A percentile compares a stretch with the other conserved stretches of the same genome.
These are phyloP conservation scores for Anthostomella pinea DNA, from an alignment of 2,329 filamentous ascomycete genomes.

Conservation along the genomic window DNA sequence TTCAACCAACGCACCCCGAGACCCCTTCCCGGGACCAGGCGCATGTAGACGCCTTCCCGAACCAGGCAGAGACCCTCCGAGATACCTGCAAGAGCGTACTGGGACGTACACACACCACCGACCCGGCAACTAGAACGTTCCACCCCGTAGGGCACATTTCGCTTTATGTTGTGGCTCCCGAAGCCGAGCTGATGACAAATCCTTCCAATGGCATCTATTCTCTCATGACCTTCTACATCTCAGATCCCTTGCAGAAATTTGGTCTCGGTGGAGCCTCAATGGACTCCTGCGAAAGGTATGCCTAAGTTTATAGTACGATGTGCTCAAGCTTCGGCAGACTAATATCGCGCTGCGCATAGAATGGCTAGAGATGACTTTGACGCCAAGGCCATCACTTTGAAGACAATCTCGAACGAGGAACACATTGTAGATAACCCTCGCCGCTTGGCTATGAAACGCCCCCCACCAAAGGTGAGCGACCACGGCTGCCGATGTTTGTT, in stretches of 20 bases:
- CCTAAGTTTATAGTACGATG: background rate
- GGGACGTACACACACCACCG: slow-evolving; percentile 16
- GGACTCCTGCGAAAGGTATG: slow-evolving; percentile 18
- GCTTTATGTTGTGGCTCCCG: slow-evolving; percentile 20
- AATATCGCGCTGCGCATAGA: slow-evolving; percentile 3
- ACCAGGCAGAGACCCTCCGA: slow-evolving; percentile 10
- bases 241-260: slow-evolving; percentile 17
- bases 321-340: background rate
- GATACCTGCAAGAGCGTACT: slow-evolving; percentile 17
- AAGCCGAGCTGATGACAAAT: slow-evolving; percentile 15
- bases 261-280: slow-evolving; percentile 24
- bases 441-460: slow-evolving; percentile 17
- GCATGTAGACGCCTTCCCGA: slow-evolving; percentile 21
- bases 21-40: slow-evolving; percentile 17
- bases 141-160: slow-evolving; percentile 33
- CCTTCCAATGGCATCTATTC: slow-evolving; percentile 20
- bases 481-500: background rate
- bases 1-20: slow-evolving; percentile 15
- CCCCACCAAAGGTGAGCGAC: slow-evolving; percentile 13
- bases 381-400: slow-evolving; percentile 22
- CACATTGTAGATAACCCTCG: slow-evolving; percentile 15
- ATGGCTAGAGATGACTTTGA: slow-evolving; percentile 22
- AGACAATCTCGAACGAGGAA: slow-evolving; percentile 23
- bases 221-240: slow-evolving; percentile 26
- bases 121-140: slow-evolving; percentile 15